Base-by-base conservation (phyloP, 2,329 filamentous ascomycete genomes). In the Paraphaeosphaeria sporulosa region DNA sequence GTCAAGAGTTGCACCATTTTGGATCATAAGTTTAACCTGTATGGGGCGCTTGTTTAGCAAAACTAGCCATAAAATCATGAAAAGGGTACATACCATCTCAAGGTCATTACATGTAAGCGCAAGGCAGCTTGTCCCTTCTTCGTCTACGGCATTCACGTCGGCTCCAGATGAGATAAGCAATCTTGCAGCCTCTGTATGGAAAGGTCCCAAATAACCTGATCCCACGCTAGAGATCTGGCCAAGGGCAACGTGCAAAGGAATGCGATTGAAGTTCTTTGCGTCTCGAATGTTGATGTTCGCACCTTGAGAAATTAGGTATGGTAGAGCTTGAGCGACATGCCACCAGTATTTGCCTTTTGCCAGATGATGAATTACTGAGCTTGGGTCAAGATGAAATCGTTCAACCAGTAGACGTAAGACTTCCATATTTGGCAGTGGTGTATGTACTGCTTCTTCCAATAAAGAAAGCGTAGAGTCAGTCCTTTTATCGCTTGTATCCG, bases 241-340 rank as follows among this genome's bases (percentile, higher is more conserved):
- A 13, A 68, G 38, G 3, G 60, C 63, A 21, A 44, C n/a, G 44
- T 77, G 73, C 10, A 79, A 50, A 2, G 74, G 66, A 2, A 69
- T 73, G 21, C 65, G 64, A 13, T 70, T 15, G 69, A 1, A 57
- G 12, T 4, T 10, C 13, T 9, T 59, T 36, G 13, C 0, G 49
- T 75, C 66, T 23, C 59, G 59, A 5, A 59, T 58, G 17, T 59
- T 51, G 1, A 61, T 21, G 25, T 73, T 21, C 4, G 60, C 64
- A 3, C 61, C 63, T 7, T 48, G 46, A 2, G 32, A 34, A 2
- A 69, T 19, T n/a, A 69, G 44, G 47, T 66, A 69, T 1, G 66
- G 66, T 12, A 69, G 52, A 27, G 61, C 63, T 7, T 54, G 49
- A 32, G 54, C 49, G 12, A 57, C 56, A 15, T 67, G 63, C 66